Conservation (phyloP, 805 yeast species). For the Kockiozyma suomiensis region DNA sequence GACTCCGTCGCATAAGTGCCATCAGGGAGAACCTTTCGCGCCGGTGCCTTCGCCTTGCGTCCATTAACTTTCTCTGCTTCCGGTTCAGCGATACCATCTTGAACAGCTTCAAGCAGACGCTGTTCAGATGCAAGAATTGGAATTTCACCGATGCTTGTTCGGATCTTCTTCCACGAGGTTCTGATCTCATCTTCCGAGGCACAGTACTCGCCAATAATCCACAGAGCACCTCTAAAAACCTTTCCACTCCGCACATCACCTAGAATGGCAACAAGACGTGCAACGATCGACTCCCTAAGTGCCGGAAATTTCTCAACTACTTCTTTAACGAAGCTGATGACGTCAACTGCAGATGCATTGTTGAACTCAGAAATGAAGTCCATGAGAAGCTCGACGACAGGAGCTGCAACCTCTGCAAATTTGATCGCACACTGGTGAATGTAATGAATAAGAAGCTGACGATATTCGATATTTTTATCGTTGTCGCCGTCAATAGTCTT, state of each 20-base stretch:
- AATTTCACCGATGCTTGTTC: constrained; percentile 83
- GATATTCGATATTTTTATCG: constrained; percentile 81
- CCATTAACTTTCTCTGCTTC: constrained; percentile 42
- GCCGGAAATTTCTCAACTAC: constrained; percentile 90
- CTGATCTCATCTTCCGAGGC: constrained; percentile 70
- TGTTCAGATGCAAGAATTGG: constrained; percentile 81
- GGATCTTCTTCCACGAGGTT: constrained; percentile 82
- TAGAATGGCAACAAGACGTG: constrained; percentile 63
- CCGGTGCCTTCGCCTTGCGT: constrained; percentile 44
- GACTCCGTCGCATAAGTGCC: constrained; percentile 98
- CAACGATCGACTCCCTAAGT: constrained; percentile 65
- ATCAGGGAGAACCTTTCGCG: constrained; percentile 93
- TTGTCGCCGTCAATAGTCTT: constrained; percentile 68
- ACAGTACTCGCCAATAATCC: constrained; percentile 95
- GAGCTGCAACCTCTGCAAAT: constrained; percentile 88
- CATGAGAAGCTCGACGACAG: constrained; percentile 82
- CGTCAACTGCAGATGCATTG: constrained; percentile 84
- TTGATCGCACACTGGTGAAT: constrained; percentile 86
- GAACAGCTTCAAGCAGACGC: constrained; percentile 47
- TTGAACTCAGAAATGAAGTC: constrained; percentile 85
- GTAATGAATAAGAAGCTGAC: constrained; percentile 83
- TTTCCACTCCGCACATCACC: constrained; percentile 78
- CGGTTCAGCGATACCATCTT: constrained; percentile 43
- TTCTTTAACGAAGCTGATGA: constrained; percentile 88
- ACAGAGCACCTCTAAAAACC: constrained; percentile 88